Percentiles rank a stretch among this genome's conserved stretches.
These are phyloP conservation scores for Yarrowia bubula DNA, from an alignment of 805 yeast genomes.

Conservation along the genomic window DNA sequence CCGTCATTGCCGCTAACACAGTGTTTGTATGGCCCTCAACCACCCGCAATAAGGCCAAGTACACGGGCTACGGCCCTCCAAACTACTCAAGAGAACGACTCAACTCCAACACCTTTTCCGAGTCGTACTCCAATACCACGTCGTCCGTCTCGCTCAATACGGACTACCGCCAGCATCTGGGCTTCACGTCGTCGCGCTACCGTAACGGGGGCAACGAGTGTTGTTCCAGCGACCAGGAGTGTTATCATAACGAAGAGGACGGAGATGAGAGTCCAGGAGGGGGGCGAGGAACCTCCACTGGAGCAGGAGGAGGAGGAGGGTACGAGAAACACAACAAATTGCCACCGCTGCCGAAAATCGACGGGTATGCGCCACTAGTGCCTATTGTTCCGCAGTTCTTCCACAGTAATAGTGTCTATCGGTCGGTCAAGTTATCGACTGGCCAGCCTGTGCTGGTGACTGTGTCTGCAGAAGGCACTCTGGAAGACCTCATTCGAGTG, in stretches of 20 bases:
- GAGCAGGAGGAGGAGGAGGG: not conserved
- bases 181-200: slow-evolving; percentile 19
- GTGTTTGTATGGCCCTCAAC: slow-evolving; percentile 25
- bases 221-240: not conserved
- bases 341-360: slow-evolving; percentile 28
- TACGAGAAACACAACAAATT: not conserved
- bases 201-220: slow-evolving; percentile 11
- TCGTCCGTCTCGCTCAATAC: slow-evolving; percentile 14
- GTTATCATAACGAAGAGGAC: not conserved
- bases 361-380: slow-evolving; percentile 30
- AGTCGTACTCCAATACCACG: slow-evolving; percentile 21
- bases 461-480: slow-evolving; percentile 31
- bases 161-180: slow-evolving; percentile 23
- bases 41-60: slow-evolving; percentile 23
- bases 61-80: slow-evolving; percentile 19
- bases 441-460: slow-evolving; percentile 32
- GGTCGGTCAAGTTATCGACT: slow-evolving; percentile 28
- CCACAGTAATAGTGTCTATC: slow-evolving; percentile 32
- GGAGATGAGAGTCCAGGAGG: slow-evolving; percentile 12
- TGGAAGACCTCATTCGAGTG: slow-evolving; percentile 34
- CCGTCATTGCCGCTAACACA: not conserved
- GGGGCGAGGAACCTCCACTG: not conserved
- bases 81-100: slow-evolving; percentile 17
- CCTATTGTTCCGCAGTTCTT: slow-evolving; percentile 32
- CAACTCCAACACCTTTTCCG: slow-evolving; percentile 10